Evolutionary conservation across 768 basidiomycete genomes (phyloP).

Genomic region (Mycena rebaudengoi): DNA sequence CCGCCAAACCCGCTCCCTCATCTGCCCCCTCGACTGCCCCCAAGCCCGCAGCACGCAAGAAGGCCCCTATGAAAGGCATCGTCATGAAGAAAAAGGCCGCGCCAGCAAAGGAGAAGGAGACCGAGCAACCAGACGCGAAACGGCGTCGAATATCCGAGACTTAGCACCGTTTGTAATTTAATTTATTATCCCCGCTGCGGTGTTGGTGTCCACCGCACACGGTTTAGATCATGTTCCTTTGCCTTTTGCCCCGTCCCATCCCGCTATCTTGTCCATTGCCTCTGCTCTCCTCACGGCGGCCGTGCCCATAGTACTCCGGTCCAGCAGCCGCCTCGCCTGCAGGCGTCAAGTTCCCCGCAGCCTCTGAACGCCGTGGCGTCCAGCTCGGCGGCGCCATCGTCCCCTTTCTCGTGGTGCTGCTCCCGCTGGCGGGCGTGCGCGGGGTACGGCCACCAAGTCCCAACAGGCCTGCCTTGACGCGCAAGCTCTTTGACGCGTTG

Average conservation of each 20-base stretch:
- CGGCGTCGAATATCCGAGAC: conserved; percentile 60
- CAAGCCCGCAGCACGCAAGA: conserved; percentile 54
- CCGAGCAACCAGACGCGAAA: conserved; percentile 57
- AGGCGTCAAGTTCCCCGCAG: conserved; percentile 83
- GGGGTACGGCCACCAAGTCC: conserved; percentile 47
- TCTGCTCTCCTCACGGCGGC: conserved; percentile 71
- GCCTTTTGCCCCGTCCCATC: conserved; percentile 62
- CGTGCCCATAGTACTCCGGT: conserved; percentile 73
- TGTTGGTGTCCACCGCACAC: conserved; percentile 83
- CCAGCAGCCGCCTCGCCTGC: conserved; percentile 81
- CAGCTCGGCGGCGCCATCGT: conserved; percentile 83
- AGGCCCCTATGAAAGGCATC: conserved; percentile 79
- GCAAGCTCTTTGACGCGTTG: conserved; percentile 82
- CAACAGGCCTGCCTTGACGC: conserved; percentile 76
- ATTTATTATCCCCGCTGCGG: conserved; percentile 49
- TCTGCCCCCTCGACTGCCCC: conserved; percentile 40
- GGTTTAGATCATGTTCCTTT: conserved; percentile 70
- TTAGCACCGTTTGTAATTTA: conserved; percentile 30
- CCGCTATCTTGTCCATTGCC: conserved; percentile 65
- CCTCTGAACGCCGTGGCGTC: conserved; percentile 81
- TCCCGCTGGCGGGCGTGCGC: conserved; percentile 41
- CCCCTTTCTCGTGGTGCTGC: conserved; percentile 46
- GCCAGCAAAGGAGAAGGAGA: conserved; percentile 33
- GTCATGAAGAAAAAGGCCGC: conserved; percentile 82
- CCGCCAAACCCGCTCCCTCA: conserved; percentile 38